Conservation (phyloP, 805 yeast genomes). For the Metschnikowia matae region DNA sequence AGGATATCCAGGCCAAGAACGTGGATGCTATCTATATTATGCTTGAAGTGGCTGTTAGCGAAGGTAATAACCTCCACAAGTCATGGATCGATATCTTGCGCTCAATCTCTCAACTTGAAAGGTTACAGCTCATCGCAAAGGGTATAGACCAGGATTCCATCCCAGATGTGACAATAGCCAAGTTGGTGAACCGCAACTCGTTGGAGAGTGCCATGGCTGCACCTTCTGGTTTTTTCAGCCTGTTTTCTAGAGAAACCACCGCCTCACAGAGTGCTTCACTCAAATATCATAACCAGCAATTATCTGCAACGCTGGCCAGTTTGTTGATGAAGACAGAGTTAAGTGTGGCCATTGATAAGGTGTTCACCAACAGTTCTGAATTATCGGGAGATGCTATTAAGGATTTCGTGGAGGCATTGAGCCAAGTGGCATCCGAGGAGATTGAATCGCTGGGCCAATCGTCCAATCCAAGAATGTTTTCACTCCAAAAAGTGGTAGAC, state of each 20-base stretch:
- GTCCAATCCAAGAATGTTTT: constrained; percentile 81
- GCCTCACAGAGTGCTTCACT: constrained; percentile 66
- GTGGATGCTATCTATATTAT: constrained; percentile 73
- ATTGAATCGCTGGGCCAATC: constrained; percentile 83
- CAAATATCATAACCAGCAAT: constrained; percentile 67
- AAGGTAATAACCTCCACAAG: constrained; percentile 64
- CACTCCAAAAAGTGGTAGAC: constrained; percentile 93
- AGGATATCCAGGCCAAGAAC: constrained; percentile 74
- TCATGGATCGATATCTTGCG: constrained; percentile 86
- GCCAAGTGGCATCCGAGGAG: constrained; percentile 86
- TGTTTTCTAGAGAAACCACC: constrained; percentile 47
- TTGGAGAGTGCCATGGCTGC: constrained; percentile 49
- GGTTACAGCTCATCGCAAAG: constrained; percentile 80
- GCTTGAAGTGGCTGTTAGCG: constrained; percentile 70
- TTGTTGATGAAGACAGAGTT: constrained; percentile 61
- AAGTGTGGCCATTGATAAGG: constrained; percentile 78
- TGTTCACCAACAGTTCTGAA: constrained; percentile 76
- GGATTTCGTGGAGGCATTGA: constrained; percentile 79
- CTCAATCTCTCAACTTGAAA: constrained; percentile 85
- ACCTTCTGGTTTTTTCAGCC: constrained; percentile 48
- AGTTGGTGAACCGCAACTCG: constrained; percentile 47
- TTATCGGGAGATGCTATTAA: constrained; percentile 82
- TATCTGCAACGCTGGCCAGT: constrained; percentile 54
- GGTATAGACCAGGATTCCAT: constrained; percentile 80
- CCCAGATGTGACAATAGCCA: constrained; percentile 81